A percentile compares a stretch with the other conserved stretches of the same genome.
Conservation (phyloP, 1,284 basidiomycete species). For the Fomitopsis schrenkii region DNA sequence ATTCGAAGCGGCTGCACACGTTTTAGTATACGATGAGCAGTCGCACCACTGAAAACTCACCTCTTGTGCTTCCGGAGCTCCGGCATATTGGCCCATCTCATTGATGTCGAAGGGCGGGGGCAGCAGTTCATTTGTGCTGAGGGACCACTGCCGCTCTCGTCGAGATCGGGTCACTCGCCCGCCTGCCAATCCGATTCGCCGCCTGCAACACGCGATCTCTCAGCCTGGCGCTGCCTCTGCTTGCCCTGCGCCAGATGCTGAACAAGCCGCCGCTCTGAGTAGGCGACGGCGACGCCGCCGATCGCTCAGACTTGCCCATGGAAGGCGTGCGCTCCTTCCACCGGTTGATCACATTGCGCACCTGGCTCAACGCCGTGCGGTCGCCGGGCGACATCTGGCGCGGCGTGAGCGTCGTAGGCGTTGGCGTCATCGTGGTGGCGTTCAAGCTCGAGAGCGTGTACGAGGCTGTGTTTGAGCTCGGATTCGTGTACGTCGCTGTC, state of each 20-base stretch:
- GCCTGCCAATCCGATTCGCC: conserved; percentile 6
- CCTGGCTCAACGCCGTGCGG: conserved; percentile 20
- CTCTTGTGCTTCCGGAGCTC: conserved; percentile 30
- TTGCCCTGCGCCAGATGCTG: conserved; percentile 56
- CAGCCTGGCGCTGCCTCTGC: conserved; percentile 39
- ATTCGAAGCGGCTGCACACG: conserved; percentile 68
- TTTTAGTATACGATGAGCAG: not conserved
- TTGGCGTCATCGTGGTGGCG: conserved; percentile 24
- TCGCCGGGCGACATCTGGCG: conserved; percentile 48
- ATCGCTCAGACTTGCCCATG: conserved; percentile 26
- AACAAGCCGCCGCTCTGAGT: conserved; percentile 49
- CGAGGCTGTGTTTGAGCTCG: not conserved
- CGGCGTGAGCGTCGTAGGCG: conserved; percentile 38
- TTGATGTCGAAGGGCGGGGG: conserved; percentile 43
- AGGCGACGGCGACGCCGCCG: conserved; percentile 31
- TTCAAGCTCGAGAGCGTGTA: not conserved
- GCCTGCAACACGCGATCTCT: conserved; percentile 27
- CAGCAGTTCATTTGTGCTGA: conserved; percentile 31
- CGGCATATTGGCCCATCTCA: conserved; percentile 40
- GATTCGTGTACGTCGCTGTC: conserved; percentile 16
- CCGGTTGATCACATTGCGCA: conserved; percentile 74
- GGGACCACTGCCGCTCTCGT: conserved; percentile 23
- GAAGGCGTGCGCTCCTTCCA: conserved; percentile 70
- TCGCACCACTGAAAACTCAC: conserved; percentile 32
- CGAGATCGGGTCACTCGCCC: conserved; percentile 7